A percentile compares a stretch with the other conserved stretches of the same genome.
Evolutionary conservation across 164 flowering plant genomes (phyloP).

Genomic region (Liquidambar formosana): DNA sequence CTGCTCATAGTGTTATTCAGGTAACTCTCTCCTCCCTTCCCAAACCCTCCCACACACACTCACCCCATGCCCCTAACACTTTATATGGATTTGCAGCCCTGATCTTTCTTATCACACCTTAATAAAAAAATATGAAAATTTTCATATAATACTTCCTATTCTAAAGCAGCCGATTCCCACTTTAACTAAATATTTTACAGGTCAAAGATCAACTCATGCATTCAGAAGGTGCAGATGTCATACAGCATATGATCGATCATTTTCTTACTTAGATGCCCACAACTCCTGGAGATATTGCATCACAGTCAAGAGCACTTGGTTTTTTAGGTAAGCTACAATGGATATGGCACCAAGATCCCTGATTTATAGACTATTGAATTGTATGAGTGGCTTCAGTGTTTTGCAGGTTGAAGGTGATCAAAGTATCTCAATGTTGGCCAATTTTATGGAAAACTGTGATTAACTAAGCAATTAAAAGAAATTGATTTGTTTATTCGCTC

Average conservation of each 20-base stretch:
- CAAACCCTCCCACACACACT: not conserved
- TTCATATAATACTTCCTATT: too few relatives aligned
- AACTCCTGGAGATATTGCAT: not conserved
- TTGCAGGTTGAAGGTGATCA: not conserved
- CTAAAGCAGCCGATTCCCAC: not conserved
- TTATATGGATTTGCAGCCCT: not conserved
- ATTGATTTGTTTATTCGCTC: slow-evolving; percentile 7
- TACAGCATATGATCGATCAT: slow-evolving; percentile 89
- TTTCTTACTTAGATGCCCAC: slow-evolving; percentile 45
- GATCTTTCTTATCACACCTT: not conserved
- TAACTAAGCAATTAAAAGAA: not conserved
- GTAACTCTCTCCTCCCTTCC: slow-evolving; percentile 33
- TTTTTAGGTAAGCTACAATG: not conserved
- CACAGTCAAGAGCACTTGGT: not conserved
- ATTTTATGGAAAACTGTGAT: not conserved
- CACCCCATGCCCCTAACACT: not conserved
- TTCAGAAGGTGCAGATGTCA: slow-evolving; percentile 86
- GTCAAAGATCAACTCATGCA: slow-evolving; percentile 68
- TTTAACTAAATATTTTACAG: slow-evolving; percentile 34
- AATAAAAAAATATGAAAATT: not conserved
- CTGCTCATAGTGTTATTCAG: slow-evolving; percentile 97
- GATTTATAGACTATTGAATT: not conserved
- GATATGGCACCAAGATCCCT: not conserved
- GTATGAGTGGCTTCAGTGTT: not conserved
- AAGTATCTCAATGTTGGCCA: not conserved